Conservation (phyloP, 257 asterid species). For the Eustoma russellianum region DNA sequence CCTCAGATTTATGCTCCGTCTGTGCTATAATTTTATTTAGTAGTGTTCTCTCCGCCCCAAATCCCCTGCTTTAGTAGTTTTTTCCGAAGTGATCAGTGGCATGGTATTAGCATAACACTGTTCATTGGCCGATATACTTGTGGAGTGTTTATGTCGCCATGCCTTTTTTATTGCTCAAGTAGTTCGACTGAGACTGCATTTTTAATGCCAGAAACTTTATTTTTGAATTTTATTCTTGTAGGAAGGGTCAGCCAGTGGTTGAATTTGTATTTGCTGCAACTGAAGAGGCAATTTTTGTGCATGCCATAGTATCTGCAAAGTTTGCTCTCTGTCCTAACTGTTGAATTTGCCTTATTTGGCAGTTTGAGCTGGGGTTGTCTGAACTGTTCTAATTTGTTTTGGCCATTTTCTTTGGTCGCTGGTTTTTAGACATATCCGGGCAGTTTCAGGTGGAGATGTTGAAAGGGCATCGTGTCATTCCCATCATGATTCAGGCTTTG, state of each 20-base stretch:
- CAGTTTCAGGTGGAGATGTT: constrained; percentile 72
- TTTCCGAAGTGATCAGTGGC: too few relatives aligned
- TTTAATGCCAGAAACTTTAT: too few relatives aligned
- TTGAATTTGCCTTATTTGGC: constrained; percentile 7
- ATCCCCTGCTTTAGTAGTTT: too few relatives aligned
- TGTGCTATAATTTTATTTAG: too few relatives aligned
- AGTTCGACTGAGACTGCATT: too few relatives aligned
- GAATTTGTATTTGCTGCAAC: constrained; percentile 93
- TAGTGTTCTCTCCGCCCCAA: too few relatives aligned
- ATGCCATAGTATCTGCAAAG: constrained; percentile 87
- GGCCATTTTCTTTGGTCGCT: constrained; percentile 8
- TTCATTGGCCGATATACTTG: background rate
- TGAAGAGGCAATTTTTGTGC: constrained; percentile 90
- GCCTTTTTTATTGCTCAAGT: too few relatives aligned
- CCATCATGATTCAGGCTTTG: constrained; percentile 30
- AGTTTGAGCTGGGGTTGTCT: constrained; percentile 7
- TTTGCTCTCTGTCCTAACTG: constrained; percentile 19
- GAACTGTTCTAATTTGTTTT: constrained; percentile 4
- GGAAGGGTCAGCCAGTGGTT: constrained; percentile 94
- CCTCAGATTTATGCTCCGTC: too few relatives aligned
- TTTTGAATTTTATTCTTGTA: constrained; percentile 32
- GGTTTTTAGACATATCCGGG: constrained; percentile 67
- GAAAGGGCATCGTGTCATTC: constrained; percentile 59
- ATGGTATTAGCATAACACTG: too few relatives aligned
- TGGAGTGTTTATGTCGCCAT: background rate